These are phyloP conservation scores for Polygonum aviculare DNA, from an alignment of 148 eudicot genomes.

Conservation along the genomic window DNA sequence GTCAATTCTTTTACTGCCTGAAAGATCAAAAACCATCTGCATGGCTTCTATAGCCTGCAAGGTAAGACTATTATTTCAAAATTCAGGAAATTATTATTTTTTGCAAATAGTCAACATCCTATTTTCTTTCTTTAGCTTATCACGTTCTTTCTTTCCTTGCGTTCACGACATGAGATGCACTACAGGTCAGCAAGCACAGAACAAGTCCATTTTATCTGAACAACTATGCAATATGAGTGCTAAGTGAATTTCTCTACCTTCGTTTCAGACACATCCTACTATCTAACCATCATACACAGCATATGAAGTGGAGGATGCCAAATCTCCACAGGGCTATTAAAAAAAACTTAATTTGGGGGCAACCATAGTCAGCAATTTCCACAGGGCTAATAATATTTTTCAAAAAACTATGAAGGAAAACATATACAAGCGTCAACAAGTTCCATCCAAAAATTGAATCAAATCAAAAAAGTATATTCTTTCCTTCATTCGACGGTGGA, in stretches of 20 bases:
- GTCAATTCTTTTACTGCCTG: constrained; percentile 51
- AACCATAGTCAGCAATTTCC: not conserved
- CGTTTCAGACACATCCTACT: not conserved
- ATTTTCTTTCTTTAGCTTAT: not conserved
- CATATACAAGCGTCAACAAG: not conserved
- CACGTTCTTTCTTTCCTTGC: not conserved
- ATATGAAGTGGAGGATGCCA: not conserved
- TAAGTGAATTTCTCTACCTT: not conserved
- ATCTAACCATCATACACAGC: not conserved
- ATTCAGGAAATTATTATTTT: not conserved
- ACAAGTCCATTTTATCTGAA: not conserved
- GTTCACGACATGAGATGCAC: not conserved
- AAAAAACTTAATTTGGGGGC: not conserved
- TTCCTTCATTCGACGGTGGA: not conserved
- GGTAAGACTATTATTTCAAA: not conserved
- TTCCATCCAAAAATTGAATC: not conserved
- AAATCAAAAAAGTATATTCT: not conserved
- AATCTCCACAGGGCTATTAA: not conserved
- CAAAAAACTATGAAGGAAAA: not conserved
- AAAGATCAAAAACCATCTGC: constrained; percentile 60
- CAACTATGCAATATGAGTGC: not conserved
- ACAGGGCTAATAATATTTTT: not conserved
- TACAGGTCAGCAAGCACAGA: not conserved
- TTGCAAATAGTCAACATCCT: not conserved
- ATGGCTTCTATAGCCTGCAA: constrained; percentile 75